Percentiles rank a stretch among this genome's conserved stretches.
Conservation (phyloP, 1,284 basidiomycete genomes). For the Marasmius fiardii region DNA sequence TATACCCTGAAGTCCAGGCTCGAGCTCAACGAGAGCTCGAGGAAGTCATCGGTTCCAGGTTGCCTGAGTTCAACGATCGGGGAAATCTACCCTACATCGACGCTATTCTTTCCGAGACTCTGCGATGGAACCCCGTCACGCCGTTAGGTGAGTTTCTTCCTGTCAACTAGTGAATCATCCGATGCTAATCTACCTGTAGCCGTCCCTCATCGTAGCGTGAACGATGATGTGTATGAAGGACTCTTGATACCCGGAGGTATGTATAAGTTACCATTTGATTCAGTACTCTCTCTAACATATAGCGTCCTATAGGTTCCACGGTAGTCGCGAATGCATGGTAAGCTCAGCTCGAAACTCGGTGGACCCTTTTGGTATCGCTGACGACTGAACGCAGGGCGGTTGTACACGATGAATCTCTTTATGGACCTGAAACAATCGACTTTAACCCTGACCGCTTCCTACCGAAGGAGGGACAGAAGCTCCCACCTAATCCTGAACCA, state of each 20-base stretch:
- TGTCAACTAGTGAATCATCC: not conserved
- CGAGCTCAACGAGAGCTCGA: constrained; percentile 2
- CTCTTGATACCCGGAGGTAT: constrained; percentile 3
- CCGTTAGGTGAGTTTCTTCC: not conserved
- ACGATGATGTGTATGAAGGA: constrained; percentile 1
- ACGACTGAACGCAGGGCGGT: not conserved
- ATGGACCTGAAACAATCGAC: not conserved
- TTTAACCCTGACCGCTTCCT: constrained; percentile 5
- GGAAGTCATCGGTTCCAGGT: not conserved
- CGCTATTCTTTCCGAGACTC: constrained; percentile 1
- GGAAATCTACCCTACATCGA: constrained; percentile 3
- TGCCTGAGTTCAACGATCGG: constrained; percentile 1
- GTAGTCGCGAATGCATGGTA: constrained; percentile 1
- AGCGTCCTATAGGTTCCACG: not conserved
- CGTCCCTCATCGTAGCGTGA: not conserved
- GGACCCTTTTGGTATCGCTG: not conserved
- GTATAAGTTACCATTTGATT: not conserved
- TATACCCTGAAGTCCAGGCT: not conserved
- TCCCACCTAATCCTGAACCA: not conserved
- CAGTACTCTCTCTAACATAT: not conserved
- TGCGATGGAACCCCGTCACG: constrained; percentile 1
- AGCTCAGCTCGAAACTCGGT: not conserved
- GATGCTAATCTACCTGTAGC: not conserved
- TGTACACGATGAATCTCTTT: not conserved
- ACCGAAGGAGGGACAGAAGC: not conserved